Percentiles rank a stretch among this genome's conserved stretches.
These are phyloP conservation scores for Cladosporium sp. DNA, from an alignment of 2,329 filamentous ascomycete species.

Conservation along the genomic window DNA sequence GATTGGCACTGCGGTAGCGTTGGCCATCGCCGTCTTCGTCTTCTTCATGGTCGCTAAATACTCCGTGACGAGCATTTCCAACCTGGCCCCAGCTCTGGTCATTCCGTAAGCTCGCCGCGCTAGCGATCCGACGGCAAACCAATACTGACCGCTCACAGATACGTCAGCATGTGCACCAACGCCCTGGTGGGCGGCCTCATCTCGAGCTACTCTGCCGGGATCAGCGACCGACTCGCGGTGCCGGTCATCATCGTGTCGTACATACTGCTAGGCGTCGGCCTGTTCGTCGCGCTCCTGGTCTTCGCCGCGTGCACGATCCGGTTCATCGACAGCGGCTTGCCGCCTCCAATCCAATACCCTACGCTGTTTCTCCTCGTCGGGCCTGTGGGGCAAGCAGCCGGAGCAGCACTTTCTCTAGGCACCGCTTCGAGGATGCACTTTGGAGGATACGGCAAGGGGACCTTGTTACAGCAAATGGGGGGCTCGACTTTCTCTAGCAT, in stretches of 20 bases:
- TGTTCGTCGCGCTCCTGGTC: slow-evolving; percentile 13
- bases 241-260: slow-evolving; percentile 17
- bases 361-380: slow-evolving; percentile 16
- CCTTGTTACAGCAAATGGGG: slow-evolving; percentile 12
- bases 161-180: background rate
- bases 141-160: background rate
- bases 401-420: slow-evolving; percentile 15
- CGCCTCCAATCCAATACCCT: slow-evolving; percentile 10
- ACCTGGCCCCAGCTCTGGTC: background rate
- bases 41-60: background rate
- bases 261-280: slow-evolving; percentile 15
- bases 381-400: slow-evolving; percentile 15
- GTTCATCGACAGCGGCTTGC: slow-evolving; percentile 14
- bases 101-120: background rate
- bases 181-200: background rate
- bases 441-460: slow-evolving; percentile 16
- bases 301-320: slow-evolving; percentile 14
- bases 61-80: background rate
- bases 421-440: slow-evolving; percentile 15
- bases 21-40: slow-evolving; percentile 3
- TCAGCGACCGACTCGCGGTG: slow-evolving; percentile 14
- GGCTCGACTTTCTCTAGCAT: slow-evolving; percentile 3
- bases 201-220: background rate
- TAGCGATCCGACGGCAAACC: background rate
- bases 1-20: slow-evolving; percentile 6